Base-by-base conservation (phyloP, 148 eudicot genomes). In the Chenopodium suecicum region DNA sequence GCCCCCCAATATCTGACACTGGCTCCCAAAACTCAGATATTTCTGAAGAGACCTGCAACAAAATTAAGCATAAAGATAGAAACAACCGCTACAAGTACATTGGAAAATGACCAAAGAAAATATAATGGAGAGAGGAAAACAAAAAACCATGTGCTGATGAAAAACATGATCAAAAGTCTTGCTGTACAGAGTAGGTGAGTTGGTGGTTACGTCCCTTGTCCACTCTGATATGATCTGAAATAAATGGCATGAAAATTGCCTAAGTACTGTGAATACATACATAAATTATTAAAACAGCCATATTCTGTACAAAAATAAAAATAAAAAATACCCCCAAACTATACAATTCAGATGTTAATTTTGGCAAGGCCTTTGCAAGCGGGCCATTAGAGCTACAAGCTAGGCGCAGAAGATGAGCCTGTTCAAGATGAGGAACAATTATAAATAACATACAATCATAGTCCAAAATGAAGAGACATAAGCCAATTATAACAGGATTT, bases 381-480 rank as follows among this genome's bases (percentile, higher is more conserved):
- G 93, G 92, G 46, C 94, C 94, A 80, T 92, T 92, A 71, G 97
- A 86, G 78, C 93, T 86, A 86, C 98, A 94, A 78, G 98, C 97
- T 86, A 94, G 79, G 67, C 98, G 99, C 86, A 96, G 93, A 86
- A 96, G 95, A 84, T 96, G 99, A 85, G 92, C 99, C 99, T 96
- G 85, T 34, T 76, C 81, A n/a, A 75, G 58, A 74, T 50, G 23
- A 65, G 72, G 50, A 84, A 37, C 70, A 44, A 2, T 83, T 19
- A 80, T 78, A 73, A 74, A 23, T 62, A 47, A 87, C 69, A 58
- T 63, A 47, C 73, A 84, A 73, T 78, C 75, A 74, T n/a, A 74
- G 56, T 76, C 52, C 76, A 37, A 37, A 62, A 46, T n/a, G 19
- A 66, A 27, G 37, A 74, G 74, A 11, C 67, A 67, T 60, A 50